Base-by-base conservation (phyloP, 1,284 basidiomycete species). In the Ceratobasidium theobromae region DNA sequence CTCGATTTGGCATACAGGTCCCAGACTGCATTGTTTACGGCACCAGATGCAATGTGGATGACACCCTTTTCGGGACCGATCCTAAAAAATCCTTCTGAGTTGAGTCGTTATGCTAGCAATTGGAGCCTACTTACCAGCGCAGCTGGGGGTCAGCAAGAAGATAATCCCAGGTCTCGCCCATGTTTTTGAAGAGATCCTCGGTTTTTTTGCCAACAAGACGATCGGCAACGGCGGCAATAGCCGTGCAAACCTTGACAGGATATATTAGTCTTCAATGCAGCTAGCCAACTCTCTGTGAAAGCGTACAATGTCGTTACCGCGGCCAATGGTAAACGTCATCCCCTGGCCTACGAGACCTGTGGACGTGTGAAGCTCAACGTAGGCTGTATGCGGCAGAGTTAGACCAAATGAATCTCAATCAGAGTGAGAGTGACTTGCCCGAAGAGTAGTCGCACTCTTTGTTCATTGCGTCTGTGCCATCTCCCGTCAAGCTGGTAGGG, bases 251-350 rank as follows among this genome's bases (percentile, higher is more conserved):
- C 86, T 88, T 71, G 65, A 45, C 38, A 51, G 55, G 55, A 28
- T 32, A 55, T 53, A 68, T 69, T 54, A 53, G 70, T 48, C 32
- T 49, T 64, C 41, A 18, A 58, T 32, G 30, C 27, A 6, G 25
- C 9, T 18, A 12, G 35, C 16, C 12, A 21, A 25, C 69, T 23
- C 54, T 67, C 27, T 66, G 66, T 14, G 66, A 62, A 18, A 27
- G 72, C 79, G 72, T 74, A 87, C 93, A 72, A 95, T 93, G 69
- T 98, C 95, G 75, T 95, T 98, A 27, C 94, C 94, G 43, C 93
- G 86, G 3, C 95, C 94, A 72, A 95, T 96, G n/a, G 94, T 96
- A 76, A 97, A 97, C 12, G 95, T 95, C 94, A 96, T 94, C 57
- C 95, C 94, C 72, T 93, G 86, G 32, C 94, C 93, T 60, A 86